Percentiles rank a stretch among this genome's conserved stretches.
phyloP scores from a whole-genome alignment of 2,329 filamentous ascomycete genomes.

The Penicillium sp. region DNA sequence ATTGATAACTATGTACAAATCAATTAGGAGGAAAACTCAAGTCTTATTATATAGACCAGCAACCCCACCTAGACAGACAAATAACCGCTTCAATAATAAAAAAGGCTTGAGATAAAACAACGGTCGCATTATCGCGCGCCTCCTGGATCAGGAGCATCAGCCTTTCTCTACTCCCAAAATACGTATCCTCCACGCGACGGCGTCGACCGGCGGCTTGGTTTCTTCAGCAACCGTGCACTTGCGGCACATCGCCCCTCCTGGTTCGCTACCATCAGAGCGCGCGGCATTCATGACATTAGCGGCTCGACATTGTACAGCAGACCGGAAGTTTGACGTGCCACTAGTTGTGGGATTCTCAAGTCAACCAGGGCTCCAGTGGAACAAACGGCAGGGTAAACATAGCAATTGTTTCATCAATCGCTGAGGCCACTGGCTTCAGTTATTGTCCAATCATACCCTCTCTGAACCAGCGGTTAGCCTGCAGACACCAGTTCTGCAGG shows the following conservation, averaged over 20 bases:
- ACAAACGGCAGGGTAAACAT: not conserved
- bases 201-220: constrained; percentile 10
- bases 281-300: constrained; percentile 4
- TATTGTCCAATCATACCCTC: not conserved
- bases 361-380: not conserved
- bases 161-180: not conserved
- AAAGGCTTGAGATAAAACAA: not conserved
- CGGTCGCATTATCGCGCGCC: constrained; percentile 17
- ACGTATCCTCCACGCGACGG: not conserved
- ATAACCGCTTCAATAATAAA: constrained; percentile 6
- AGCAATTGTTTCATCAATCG: not conserved
- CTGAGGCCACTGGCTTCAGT: not conserved
- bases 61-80: not conserved
- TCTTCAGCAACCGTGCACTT: constrained; percentile 9
- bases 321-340: not conserved
- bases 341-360: not conserved
- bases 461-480: not conserved
- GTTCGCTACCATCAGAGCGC: constrained; percentile 8
- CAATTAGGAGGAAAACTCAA: not conserved
- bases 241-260: not conserved
- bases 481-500: not conserved
- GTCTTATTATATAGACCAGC: not conserved
- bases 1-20: not conserved
- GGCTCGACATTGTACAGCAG: not conserved
- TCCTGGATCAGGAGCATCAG: constrained; percentile 6